Evolutionary conservation across 176 grass and related monocot species (phyloP).

Genomic region (Bromus sterilis): DNA sequence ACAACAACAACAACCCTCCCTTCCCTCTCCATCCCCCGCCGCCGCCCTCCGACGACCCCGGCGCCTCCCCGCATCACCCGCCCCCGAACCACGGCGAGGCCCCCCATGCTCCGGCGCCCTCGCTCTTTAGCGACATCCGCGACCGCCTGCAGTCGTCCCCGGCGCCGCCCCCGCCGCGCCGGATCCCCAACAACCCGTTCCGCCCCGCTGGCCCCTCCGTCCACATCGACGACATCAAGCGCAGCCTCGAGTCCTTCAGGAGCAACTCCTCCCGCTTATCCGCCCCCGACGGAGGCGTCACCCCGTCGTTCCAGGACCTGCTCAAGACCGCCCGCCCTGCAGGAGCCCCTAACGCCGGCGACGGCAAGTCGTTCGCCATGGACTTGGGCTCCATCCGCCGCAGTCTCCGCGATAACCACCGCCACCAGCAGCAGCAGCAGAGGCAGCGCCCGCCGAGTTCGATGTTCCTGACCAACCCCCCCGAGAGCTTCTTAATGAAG

Average conservation of each 20-base stretch:
- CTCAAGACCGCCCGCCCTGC: constrained; percentile 17
- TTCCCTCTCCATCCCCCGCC: constrained; percentile 18
- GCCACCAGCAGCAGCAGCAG: no score
- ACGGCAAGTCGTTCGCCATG: not conserved
- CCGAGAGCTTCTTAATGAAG: no score
- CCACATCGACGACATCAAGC: constrained; percentile 12
- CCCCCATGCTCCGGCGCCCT: not conserved
- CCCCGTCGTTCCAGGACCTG: constrained; percentile 37
- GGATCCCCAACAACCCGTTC: constrained; percentile 20
- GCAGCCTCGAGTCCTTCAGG: constrained; percentile 28
- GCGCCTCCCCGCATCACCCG: not conserved
- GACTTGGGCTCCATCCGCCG: constrained; percentile 5
- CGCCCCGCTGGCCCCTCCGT: not conserved
- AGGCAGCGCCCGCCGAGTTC: not conserved
- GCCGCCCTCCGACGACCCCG: not conserved
- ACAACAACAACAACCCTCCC: not conserved
- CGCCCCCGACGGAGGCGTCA: not conserved
- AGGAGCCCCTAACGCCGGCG: not conserved
- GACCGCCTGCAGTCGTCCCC: constrained; percentile 30
- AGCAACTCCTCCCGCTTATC: not conserved
- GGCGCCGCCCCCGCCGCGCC: not conserved
- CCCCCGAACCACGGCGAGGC: not conserved
- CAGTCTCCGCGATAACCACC: not conserved
- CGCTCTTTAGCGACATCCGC: constrained; percentile 39
- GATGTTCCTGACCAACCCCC: not conserved